These are phyloP conservation scores for Spencermartinsiella ligniputridi DNA, from an alignment of 1,139 yeast genomes.

Conservation along the genomic window DNA sequence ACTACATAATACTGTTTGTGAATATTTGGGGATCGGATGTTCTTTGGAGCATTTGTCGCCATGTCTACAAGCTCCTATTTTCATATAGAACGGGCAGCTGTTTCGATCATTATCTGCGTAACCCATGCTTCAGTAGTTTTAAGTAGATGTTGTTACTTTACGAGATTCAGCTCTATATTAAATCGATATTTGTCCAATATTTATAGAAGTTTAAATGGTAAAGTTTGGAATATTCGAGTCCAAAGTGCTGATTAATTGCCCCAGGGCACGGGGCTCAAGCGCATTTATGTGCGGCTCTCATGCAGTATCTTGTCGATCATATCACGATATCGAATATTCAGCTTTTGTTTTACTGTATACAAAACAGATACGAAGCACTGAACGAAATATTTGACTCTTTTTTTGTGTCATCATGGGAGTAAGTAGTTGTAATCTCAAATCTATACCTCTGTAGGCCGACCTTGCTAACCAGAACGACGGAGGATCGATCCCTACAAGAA, in stretches of 20 bases:
- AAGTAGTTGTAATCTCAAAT: too few relatives aligned
- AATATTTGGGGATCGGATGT: conserved; percentile 66
- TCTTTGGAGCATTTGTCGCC: conserved; percentile 83
- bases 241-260: neutral
- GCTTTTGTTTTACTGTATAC: too few relatives aligned
- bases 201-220: conserved; percentile 8
- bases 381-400: too few relatives aligned
- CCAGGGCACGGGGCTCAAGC: neutral
- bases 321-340: too few relatives aligned
- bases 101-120: conserved; percentile 42
- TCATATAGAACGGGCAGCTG: conserved; percentile 59
- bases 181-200: neutral
- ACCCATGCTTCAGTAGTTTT: neutral
- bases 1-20: conserved; percentile 62
- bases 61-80: conserved; percentile 91
- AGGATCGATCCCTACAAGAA: conserved; percentile 46
- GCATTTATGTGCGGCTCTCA: neutral
- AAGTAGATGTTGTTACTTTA: neutral
- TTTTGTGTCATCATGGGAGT: too few relatives aligned
- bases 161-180: too few relatives aligned
- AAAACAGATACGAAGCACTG: too few relatives aligned
- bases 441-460: too few relatives aligned
- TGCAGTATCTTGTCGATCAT: too few relatives aligned
- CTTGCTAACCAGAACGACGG: conserved; percentile 47
- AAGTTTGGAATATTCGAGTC: too few relatives aligned